A percentile compares a stretch with the other conserved stretches of the same genome.
phyloP scores from a whole-genome alignment of 2,329 filamentous ascomycete species.

The Camillea tinctor region DNA sequence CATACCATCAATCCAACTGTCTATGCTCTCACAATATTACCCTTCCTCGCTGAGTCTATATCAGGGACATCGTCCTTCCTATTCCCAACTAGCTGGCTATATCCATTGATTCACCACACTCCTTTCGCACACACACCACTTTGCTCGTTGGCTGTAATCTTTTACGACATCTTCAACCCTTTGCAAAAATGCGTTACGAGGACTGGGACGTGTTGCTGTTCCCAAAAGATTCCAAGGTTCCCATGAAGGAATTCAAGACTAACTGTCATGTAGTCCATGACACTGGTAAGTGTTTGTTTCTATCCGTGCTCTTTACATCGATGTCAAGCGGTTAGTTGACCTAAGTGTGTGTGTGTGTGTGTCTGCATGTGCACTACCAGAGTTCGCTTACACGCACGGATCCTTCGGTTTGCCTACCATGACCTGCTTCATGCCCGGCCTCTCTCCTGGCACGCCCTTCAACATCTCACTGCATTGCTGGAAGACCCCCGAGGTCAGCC shows the following conservation, averaged over 20 bases:
- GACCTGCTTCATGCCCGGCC: constrained; percentile 69
- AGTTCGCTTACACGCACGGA: constrained; percentile 51
- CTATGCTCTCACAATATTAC: constrained; percentile 17
- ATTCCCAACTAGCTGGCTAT: constrained; percentile 22
- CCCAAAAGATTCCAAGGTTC: constrained; percentile 62
- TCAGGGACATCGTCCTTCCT: constrained; percentile 18
- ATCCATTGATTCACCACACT: constrained; percentile 22
- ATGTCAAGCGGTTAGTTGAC: background rate
- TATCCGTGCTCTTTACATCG: background rate
- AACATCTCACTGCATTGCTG: constrained; percentile 75
- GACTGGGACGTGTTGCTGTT: constrained; percentile 87
- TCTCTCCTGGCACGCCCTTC: constrained; percentile 58
- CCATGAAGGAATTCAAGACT: constrained; percentile 80
- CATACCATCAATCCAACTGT: constrained; percentile 14
- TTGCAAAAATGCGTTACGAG: constrained; percentile 70
- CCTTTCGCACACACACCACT: constrained; percentile 7
- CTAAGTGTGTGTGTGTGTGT: no score
- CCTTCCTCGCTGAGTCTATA: constrained; percentile 12
- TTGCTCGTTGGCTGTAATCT: constrained; percentile 18
- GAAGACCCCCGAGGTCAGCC: constrained; percentile 60
- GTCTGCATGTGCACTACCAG: constrained; percentile 35
- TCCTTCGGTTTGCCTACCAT: constrained; percentile 60
- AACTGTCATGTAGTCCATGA: constrained; percentile 68
- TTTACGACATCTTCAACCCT: constrained; percentile 19
- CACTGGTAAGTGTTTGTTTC: constrained; percentile 34